These are phyloP conservation scores for Claviceps pusilla DNA, from an alignment of 2,329 filamentous ascomycete species.

Conservation along the genomic window DNA sequence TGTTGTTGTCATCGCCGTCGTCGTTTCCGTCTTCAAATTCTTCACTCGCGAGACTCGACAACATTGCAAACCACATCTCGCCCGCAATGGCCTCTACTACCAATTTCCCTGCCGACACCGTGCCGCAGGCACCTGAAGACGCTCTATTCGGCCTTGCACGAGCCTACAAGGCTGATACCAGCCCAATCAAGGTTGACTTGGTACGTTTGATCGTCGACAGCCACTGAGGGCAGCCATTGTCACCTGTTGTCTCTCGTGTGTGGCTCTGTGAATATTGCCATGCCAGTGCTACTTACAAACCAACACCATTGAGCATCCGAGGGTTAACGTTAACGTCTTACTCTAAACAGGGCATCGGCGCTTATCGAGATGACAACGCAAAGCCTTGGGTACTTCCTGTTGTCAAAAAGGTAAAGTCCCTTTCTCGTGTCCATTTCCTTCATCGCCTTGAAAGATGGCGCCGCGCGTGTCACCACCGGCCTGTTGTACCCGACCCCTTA, in stretches of 20 bases:
- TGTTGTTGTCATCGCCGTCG: slow-evolving; percentile 11
- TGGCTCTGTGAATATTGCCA: too few relatives aligned
- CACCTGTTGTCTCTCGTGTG: not conserved
- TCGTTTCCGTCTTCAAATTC: slow-evolving; percentile 25
- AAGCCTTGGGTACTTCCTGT: slow-evolving; percentile 97
- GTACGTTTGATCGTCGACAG: slow-evolving; percentile 32
- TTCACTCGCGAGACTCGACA: slow-evolving; percentile 40
- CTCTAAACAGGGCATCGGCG: slow-evolving; percentile 54
- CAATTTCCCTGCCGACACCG: slow-evolving; percentile 59
- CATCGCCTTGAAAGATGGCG: not conserved
- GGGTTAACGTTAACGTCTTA: not conserved
- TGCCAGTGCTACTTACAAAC: too few relatives aligned
- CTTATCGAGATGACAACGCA: slow-evolving; percentile 85
- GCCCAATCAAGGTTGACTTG: slow-evolving; percentile 76
- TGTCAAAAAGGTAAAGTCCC: slow-evolving; percentile 66
- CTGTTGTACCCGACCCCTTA: not conserved
- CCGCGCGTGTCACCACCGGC: not conserved
- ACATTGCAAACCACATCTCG: slow-evolving; percentile 57
- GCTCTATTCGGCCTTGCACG: slow-evolving; percentile 86
- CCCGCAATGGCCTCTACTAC: slow-evolving; percentile 36
- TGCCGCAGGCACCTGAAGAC: slow-evolving; percentile 87
- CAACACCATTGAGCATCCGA: not conserved
- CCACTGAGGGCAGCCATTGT: not conserved
- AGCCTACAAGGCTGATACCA: slow-evolving; percentile 67
- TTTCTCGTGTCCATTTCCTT: not conserved